phyloP scores from a whole-genome alignment of 169 alveolate genomes.

The Cryptosporidium viatorum region DNA sequence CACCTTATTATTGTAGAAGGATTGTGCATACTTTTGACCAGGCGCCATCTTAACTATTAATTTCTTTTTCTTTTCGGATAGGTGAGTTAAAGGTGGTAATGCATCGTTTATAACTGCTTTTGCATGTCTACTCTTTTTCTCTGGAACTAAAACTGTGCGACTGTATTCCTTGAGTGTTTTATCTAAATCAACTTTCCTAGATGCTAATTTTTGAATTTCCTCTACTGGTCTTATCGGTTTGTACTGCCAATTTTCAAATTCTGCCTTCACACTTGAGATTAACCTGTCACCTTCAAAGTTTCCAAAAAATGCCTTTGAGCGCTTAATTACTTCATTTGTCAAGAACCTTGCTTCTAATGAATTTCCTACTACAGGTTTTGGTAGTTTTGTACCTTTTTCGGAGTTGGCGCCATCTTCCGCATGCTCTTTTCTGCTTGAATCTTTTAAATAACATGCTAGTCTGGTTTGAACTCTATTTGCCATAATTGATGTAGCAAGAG shows the following conservation, averaged over 20 bases:
- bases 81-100: conserved; percentile 53
- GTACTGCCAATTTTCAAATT: conserved; percentile 61
- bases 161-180: conserved; percentile 26
- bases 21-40: conserved; percentile 71
- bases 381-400: neutral
- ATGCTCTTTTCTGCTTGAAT: neutral
- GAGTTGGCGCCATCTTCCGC: neutral
- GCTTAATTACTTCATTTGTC: conserved; percentile 47
- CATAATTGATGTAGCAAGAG: conserved; percentile 61
- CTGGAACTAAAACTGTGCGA: conserved; percentile 10
- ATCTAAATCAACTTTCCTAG: neutral
- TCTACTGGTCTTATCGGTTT: conserved; percentile 28
- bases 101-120: conserved; percentile 22
- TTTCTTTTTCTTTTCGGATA: conserved; percentile 10
- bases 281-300: conserved; percentile 37
- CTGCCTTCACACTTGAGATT: conserved; percentile 34
- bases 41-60: conserved; percentile 14
- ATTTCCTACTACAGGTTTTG: conserved; percentile 9
- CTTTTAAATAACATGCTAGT: conserved; percentile 4
- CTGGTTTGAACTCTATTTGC: conserved; percentile 51
- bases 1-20: conserved; percentile 27
- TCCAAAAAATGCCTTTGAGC: conserved; percentile 54
- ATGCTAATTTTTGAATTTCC: neutral
- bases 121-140: conserved; percentile 22
- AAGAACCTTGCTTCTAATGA: conserved; percentile 58